Conservation (phyloP, 2,329 filamentous ascomycete genomes). For the Didymella exigua region DNA sequence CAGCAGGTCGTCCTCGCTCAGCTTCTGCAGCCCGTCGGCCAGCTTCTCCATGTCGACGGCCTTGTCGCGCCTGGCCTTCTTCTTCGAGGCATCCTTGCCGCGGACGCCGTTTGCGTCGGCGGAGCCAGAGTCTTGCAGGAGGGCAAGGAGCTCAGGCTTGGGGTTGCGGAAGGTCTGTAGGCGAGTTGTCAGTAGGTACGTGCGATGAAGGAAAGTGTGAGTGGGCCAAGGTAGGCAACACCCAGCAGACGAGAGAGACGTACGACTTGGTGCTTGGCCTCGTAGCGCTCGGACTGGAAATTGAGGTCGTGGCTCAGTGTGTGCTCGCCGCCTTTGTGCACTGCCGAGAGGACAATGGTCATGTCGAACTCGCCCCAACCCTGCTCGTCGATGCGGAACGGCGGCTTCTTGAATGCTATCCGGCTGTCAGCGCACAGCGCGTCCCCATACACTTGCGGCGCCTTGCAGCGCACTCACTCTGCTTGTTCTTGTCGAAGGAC, state of each 20-base stretch:
- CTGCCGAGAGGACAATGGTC: constrained; percentile 78
- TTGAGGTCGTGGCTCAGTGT: constrained; percentile 87
- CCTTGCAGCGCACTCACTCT: constrained; percentile 63
- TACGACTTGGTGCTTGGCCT: constrained; percentile 77
- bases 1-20: constrained; percentile 89
- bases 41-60: constrained; percentile 93
- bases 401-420: constrained; percentile 73
- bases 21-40: constrained; percentile 85
- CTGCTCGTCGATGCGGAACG: constrained; percentile 89
- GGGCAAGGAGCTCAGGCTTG: constrained; percentile 78
- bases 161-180: constrained; percentile 84
- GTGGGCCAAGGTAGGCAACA: neutral
- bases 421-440: neutral
- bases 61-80: constrained; percentile 73
- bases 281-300: constrained; percentile 81
- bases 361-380: constrained; percentile 99
- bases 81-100: constrained; percentile 73
- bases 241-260: constrained; percentile 36
- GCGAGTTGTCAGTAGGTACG: constrained; percentile 10
- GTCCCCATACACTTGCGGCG: neutral
- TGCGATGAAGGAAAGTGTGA: neutral
- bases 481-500: constrained; percentile 83
- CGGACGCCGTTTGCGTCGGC: constrained; percentile 68
- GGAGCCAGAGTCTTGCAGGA: constrained; percentile 82
- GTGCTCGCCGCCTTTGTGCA: constrained; percentile 84